These are phyloP conservation scores for Rhododendron vialii DNA, from an alignment of 148 eudicot genomes.

Conservation along the genomic window DNA sequence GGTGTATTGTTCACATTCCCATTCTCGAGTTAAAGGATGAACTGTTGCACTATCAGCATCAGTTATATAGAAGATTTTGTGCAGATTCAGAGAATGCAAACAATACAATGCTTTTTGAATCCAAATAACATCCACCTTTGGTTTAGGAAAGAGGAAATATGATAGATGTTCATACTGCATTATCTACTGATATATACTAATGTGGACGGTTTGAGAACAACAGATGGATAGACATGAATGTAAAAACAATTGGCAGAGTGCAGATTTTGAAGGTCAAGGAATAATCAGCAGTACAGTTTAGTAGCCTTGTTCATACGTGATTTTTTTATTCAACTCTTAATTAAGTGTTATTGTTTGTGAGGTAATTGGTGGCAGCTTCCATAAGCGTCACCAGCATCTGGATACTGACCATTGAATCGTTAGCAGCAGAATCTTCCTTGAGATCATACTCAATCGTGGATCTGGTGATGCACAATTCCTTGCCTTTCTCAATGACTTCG, in stretches of 20 bases:
- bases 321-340: background rate
- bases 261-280: background rate
- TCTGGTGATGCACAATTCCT: slow-evolving; percentile 30
- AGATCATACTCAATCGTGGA: slow-evolving; percentile 46
- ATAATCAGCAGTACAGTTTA: background rate
- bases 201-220: too few relatives aligned
- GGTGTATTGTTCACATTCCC: background rate
- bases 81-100: too few relatives aligned
- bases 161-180: too few relatives aligned
- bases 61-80: too few relatives aligned
- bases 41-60: too few relatives aligned
- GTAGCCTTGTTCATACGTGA: background rate
- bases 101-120: too few relatives aligned
- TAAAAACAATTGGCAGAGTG: background rate
- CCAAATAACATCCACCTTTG: too few relatives aligned
- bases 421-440: slow-evolving; percentile 36
- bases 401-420: slow-evolving; percentile 30
- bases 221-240: background rate
- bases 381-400: slow-evolving; percentile 25
- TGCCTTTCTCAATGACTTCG: slow-evolving; percentile 34
- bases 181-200: too few relatives aligned
- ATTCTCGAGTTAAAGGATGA: too few relatives aligned
- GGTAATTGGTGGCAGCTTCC: slow-evolving; percentile 24
- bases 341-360: slow-evolving; percentile 1
- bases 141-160: too few relatives aligned